Base-by-base conservation (phyloP, 2,329 filamentous ascomycete species). In the Alternaria angustiovoidea region DNA sequence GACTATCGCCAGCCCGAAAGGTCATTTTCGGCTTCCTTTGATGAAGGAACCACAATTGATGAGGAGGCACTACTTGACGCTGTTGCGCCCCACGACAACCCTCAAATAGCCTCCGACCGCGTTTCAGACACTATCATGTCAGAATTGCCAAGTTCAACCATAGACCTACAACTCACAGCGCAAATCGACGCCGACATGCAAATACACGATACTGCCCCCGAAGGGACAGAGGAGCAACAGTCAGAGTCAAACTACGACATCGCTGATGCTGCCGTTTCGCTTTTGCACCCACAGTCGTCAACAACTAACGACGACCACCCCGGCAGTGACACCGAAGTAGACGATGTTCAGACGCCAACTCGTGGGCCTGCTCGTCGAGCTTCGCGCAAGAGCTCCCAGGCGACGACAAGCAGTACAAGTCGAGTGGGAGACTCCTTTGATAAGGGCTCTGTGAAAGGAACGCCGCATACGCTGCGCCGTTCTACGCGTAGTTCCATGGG, bases 341-440 rank as follows among this genome's bases (percentile, higher is more conserved):
- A 69, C 30, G 66, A 74, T 7, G 70, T 66, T 3, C 67, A 67
- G 12, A 43, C 56, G 5, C 53, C 62, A 5, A 55, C 59, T 32
- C 47, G 56, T 2, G 34, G 39, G 14, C 46, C 57, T 8, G 54
- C 44, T 18, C 42, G 53, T 11, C 36, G 18, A 16, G 41, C 42
- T 6, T 41, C 53, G 0, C 43, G 52, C 9, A 57, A 70, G 24
- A 53, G 63, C 18, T 59, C 42, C 12, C 60, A 62, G 53, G 20
- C 43, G 5, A 64, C 51, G 4, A 67, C 65, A 2, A 73, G 60
- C 24, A 73, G 72, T 46, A 69, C 71, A 20, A 79, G 73, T 47
- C 68, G 73, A 36, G 67, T 81, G 4, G 73, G 69, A 26, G 76
- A 81, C 38, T 81, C 79, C 30, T 80, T 81, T 60, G 61, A 56